Base-by-base conservation (phyloP, 306 rosid genomes). In the Castanea crenata region DNA sequence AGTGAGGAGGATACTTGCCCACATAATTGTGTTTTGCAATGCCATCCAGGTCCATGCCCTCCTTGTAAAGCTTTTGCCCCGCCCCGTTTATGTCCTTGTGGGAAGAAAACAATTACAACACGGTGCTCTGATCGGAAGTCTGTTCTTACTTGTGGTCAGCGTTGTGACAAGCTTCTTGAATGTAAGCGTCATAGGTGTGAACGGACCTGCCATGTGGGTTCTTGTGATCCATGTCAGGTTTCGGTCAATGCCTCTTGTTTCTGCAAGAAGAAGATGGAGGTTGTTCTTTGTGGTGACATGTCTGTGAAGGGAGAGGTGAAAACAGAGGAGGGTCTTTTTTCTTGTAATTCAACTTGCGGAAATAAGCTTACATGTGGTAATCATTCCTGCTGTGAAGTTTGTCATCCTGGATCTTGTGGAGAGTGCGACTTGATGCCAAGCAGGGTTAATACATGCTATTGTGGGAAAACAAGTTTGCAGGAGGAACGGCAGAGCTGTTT, bases 11-110 rank as follows among this genome's bases (percentile, higher is more conserved):
- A 90, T 76, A 88, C 85, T 82, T 94, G 98, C 72, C 97, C 97
- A 32, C 98, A 94, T 88, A 55, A 71, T 83, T 94, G 98, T 85
- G 97, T 94, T 79, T 85, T 94, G 94, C 98, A 91, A 82, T 94
- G 98, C 83, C 98, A 94, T 81, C 98, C 98, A 2, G 98, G 98
- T 70, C 98, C 98, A 10, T 94, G 98, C 84, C 98, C 97, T 75
- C 93, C 97, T 6, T 94, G 98, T 70, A 94, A 85, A 82, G 96
- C 96, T 74, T 94, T 94, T 83, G 98, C 97, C 54, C 96, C 91
- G 0, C 93, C 97, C 5, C 82, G 90, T 38, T 68, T 84, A 74
- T 94, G 98, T 74, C 97, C 97, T 51, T 94, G 98, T 82, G 97
- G 94, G 77, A 94, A 92, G 94, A 92, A 92, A 84, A 78, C 52